Conservation (phyloP, 148 eudicot species). For the Vaccinium myrtillus region DNA sequence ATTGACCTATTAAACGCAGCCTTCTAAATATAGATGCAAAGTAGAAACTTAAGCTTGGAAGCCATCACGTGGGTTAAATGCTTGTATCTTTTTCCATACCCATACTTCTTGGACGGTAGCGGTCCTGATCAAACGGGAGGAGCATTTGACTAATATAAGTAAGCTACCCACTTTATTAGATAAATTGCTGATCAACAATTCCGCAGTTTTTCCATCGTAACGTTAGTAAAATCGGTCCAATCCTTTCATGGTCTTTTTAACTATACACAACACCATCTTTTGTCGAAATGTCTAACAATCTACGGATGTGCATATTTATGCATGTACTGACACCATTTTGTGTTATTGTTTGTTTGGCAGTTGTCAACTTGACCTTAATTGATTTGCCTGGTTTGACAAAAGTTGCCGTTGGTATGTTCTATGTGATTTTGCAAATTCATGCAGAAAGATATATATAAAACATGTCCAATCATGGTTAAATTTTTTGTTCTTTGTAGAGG, state of each 20-base stretch:
- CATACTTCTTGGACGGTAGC: not conserved
- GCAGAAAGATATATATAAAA: not conserved
- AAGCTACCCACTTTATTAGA: not conserved
- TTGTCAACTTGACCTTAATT: conserved; percentile 89
- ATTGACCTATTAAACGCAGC: not conserved
- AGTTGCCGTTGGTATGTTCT: conserved; percentile 86
- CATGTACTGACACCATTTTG: not conserved
- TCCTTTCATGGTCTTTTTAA: not conserved
- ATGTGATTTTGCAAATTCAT: not conserved
- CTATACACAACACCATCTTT: not conserved
- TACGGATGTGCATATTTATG: not conserved
- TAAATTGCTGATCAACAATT: not conserved
- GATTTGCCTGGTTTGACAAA: conserved; percentile 96
- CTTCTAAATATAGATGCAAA: not conserved
- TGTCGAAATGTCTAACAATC: not conserved
- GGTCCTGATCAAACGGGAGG: not conserved
- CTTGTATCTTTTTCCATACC: not conserved
- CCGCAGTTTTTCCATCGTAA: not conserved
- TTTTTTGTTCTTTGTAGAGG: conserved; percentile 40
- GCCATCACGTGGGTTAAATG: not conserved
- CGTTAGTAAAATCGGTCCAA: not conserved
- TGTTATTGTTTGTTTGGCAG: conserved; percentile 40
- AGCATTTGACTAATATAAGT: not conserved
- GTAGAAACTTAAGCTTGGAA: not conserved
- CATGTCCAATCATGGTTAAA: conserved; percentile 1